These are phyloP conservation scores for Pythium aristosporum DNA, from an alignment of 352 stramenopile species.

Conservation along the genomic window DNA sequence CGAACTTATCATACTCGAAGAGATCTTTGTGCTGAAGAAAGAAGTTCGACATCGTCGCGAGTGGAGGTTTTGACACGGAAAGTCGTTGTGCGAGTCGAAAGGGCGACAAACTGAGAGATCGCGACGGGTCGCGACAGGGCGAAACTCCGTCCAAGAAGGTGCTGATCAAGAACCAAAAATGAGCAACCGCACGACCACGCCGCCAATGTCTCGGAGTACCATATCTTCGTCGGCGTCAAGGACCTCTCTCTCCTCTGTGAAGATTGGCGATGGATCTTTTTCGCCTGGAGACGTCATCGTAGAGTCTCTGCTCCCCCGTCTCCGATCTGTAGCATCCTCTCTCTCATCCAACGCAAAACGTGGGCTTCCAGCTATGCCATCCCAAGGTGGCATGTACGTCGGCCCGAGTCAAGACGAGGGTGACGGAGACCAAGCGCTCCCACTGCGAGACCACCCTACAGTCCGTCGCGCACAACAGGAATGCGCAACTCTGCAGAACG, in stretches of 20 bases:
- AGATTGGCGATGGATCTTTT: conserved; percentile 51
- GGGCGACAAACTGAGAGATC: background rate
- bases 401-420: conserved; percentile 1
- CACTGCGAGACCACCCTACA: conserved; percentile 48
- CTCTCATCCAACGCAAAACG: conserved; percentile 6
- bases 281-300: conserved; percentile 58
- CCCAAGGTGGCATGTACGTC: conserved; percentile 3
- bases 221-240: conserved; percentile 14
- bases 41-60: conserved; percentile 33
- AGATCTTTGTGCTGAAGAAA: conserved; percentile 60
- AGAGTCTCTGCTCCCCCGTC: conserved; percentile 53
- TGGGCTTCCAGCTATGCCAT: background rate
- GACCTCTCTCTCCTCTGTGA: conserved; percentile 38
- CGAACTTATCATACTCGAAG: conserved; percentile 65
- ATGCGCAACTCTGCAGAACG: conserved; percentile 57
- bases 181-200: background rate
- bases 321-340: conserved; percentile 13
- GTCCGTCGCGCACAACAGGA: conserved; percentile 59
- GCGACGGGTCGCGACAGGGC: background rate
- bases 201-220: background rate
- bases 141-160: background rate
- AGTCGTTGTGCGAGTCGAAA: background rate
- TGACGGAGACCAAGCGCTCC: conserved; percentile 32
- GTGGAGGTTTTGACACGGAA: background rate
- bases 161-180: background rate